Percentiles rank a stretch among this genome's conserved stretches.
Conservation (phyloP, 192 early-diverging fungal genomes). For the Phlyctochytrium arcticum region DNA sequence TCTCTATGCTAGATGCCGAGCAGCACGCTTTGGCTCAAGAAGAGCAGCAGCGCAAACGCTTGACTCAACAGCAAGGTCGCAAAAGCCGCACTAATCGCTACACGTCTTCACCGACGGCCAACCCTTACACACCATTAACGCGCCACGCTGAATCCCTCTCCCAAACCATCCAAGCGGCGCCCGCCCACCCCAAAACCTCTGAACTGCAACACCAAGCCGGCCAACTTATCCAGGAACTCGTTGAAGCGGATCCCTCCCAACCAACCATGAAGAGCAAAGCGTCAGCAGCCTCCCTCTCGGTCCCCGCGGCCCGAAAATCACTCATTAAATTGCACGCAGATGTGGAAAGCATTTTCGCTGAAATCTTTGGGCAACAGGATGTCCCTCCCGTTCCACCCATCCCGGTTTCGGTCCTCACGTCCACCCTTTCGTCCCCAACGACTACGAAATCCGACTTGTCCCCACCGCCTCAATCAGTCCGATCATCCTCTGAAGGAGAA, state of each 20-base stretch:
- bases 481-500: no score
- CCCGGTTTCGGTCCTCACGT: background rate
- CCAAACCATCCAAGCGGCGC: background rate
- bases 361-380: background rate
- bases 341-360: background rate
- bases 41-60: no score
- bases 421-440: no score
- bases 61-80: no score
- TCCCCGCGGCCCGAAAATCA: background rate
- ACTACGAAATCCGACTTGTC: no score
- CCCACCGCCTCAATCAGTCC: no score
- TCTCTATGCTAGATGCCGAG: background rate
- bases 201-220: background rate
- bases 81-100: no score
- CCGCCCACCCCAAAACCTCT: background rate
- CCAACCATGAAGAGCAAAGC: no score
- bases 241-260: no score
- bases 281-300: background rate
- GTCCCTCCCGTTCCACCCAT: background rate
- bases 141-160: background rate
- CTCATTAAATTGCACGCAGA: background rate
- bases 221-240: background rate
- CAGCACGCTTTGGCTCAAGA: background rate
- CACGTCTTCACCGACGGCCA: background rate
- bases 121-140: background rate